Percentiles rank a stretch among this genome's conserved stretches.
phyloP scores from a whole-genome alignment of 768 basidiomycete species.

The Mrakia frigida region DNA sequence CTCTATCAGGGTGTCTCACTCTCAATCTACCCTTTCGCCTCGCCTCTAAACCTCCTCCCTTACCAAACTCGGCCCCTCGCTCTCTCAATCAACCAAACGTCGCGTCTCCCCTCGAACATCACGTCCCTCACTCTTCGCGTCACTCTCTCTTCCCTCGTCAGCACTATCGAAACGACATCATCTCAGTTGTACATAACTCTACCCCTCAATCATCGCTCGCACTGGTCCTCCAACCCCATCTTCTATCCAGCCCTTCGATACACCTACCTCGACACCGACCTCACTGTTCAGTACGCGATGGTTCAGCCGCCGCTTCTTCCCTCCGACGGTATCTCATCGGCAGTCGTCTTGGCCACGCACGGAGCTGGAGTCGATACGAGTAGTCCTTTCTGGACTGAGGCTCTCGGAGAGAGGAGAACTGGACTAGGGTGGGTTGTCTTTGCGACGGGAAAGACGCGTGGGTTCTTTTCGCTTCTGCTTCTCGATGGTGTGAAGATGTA shows the following conservation, averaged over 20 bases:
- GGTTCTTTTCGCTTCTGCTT: background rate
- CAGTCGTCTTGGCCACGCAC: conserved; percentile 51
- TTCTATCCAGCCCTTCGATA: background rate
- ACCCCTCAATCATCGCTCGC: background rate
- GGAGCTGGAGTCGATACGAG: conserved; percentile 77
- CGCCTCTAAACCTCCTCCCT: background rate
- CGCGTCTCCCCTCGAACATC: background rate
- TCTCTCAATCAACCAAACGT: conserved; percentile 1
- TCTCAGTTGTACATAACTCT: background rate
- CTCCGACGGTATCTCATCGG: conserved; percentile 49
- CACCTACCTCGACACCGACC: conserved; percentile 14
- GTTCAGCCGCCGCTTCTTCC: conserved; percentile 41
- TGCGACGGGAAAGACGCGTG: conserved; percentile 68
- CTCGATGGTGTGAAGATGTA: no score
- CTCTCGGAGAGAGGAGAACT: conserved; percentile 53
- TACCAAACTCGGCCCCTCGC: conserved; percentile 23
- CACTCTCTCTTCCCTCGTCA: background rate
- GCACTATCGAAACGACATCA: background rate
- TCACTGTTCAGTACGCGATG: conserved; percentile 38
- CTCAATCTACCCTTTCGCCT: background rate
- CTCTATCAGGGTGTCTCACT: background rate
- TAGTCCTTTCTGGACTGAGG: conserved; percentile 57
- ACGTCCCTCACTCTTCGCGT: background rate
- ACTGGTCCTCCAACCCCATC: conserved; percentile 7
- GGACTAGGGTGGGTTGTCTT: conserved; percentile 65